These are phyloP conservation scores for Thermoascus crustaceus DNA, from an alignment of 2,329 filamentous ascomycete genomes.

Conservation along the genomic window DNA sequence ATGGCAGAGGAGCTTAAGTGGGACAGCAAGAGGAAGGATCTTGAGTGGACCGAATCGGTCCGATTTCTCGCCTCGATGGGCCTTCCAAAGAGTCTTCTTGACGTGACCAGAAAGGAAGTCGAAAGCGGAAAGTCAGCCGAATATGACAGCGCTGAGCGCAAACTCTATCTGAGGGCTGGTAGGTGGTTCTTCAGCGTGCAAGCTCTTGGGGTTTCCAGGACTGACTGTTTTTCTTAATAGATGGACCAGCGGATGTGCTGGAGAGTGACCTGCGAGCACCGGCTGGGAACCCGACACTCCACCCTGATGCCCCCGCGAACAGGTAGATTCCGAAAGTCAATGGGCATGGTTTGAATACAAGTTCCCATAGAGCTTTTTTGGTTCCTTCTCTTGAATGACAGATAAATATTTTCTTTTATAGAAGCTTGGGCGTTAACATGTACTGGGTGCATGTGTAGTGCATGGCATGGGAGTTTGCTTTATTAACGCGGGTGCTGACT, in stretches of 20 bases:
- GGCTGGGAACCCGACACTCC: constrained; percentile 40
- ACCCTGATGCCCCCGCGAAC: constrained; percentile 39
- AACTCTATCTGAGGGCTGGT: constrained; percentile 36
- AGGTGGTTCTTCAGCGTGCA: constrained; percentile 11
- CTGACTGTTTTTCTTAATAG: constrained; percentile 26
- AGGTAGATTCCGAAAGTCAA: no score
- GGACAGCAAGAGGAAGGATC: constrained; percentile 62
- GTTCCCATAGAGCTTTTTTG: no score
- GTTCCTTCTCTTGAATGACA: constrained; percentile 10
- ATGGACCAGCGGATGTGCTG: constrained; percentile 47
- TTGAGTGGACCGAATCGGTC: constrained; percentile 69
- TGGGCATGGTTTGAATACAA: no score
- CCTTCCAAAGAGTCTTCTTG: constrained; percentile 49
- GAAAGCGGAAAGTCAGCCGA: constrained; percentile 47
- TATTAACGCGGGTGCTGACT: no score
- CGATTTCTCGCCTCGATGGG: constrained; percentile 55
- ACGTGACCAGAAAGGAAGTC: constrained; percentile 50
- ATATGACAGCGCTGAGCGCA: constrained; percentile 32
- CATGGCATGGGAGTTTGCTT: no score
- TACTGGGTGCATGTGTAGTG: no score
- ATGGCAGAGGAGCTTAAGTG: constrained; percentile 80
- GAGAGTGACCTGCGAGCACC: constrained; percentile 41
- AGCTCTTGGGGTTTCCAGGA: neutral
- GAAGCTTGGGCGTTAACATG: no score
- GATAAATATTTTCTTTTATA: no score